Conservation (phyloP, 805 yeast genomes). For the Candida stauntonica region DNA sequence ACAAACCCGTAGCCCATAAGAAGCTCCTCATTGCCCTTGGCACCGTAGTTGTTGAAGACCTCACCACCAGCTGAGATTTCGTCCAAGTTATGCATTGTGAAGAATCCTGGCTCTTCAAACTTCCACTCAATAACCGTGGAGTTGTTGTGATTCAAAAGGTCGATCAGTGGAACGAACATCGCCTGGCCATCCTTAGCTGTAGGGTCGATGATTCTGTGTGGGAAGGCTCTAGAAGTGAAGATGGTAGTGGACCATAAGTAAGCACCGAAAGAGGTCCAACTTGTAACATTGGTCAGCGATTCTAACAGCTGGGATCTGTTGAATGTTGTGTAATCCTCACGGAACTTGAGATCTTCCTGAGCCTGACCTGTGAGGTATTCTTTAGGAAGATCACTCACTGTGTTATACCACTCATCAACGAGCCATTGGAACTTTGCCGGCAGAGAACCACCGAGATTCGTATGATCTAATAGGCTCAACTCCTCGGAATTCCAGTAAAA, state of each 20-base stretch:
- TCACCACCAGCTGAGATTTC: slow-evolving; percentile 50
- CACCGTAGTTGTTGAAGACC: slow-evolving; percentile 81
- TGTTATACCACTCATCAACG: slow-evolving; percentile 57
- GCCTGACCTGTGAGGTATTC: slow-evolving; percentile 5
- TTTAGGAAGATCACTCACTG: slow-evolving; percentile 12
- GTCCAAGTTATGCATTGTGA: slow-evolving; percentile 19
- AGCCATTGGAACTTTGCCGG: slow-evolving; percentile 42
- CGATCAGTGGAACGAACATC: slow-evolving; percentile 75
- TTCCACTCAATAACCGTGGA: slow-evolving; percentile 65
- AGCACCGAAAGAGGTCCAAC: slow-evolving; percentile 63
- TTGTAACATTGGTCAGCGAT: slow-evolving; percentile 19
- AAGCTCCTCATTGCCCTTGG: slow-evolving; percentile 57
- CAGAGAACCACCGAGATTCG: slow-evolving; percentile 59
- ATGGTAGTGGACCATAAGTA: slow-evolving; percentile 75
- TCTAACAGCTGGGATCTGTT: slow-evolving; percentile 19
- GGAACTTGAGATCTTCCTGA: slow-evolving; percentile 19
- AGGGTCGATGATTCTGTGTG: slow-evolving; percentile 41
- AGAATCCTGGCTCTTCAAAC: slow-evolving; percentile 23
- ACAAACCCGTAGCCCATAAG: slow-evolving; percentile 77
- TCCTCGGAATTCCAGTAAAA: slow-evolving; percentile 58
- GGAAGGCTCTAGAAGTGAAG: slow-evolving; percentile 77
- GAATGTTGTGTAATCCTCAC: slow-evolving; percentile 13
- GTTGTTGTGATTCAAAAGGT: slow-evolving; percentile 71
- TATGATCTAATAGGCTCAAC: slow-evolving; percentile 49
- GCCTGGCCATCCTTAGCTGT: slow-evolving; percentile 41